Base-by-base conservation (phyloP, 2,329 filamentous ascomycete species). In the Sporothrix dimorphospora region DNA sequence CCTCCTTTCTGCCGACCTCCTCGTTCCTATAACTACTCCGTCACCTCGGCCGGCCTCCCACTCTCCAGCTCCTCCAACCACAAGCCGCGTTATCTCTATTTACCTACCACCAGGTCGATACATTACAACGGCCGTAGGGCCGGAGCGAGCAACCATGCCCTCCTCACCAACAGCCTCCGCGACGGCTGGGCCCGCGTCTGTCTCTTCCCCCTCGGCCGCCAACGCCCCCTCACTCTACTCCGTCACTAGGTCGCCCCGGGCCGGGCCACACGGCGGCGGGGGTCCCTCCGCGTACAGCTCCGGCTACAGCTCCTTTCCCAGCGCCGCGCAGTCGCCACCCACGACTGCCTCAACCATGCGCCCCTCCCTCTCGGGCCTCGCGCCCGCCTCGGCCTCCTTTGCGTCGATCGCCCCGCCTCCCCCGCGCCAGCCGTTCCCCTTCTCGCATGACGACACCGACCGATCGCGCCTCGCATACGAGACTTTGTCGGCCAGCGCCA, bases 371-470 rank as follows among this genome's bases (percentile, higher is more conserved):
- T 49, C 67, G 8, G 71, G 71, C 27, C 30, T 67, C 3, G 38
- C 47, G 19, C 40, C 47, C 30, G 24, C 34, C 16, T 55, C 66
- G 27, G 27, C 34, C 45, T 51, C 66, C 47, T 55, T 55, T 8
- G 70, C 70, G 19, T 51, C 65, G 45, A 51, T 40, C 30, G 42
- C 30, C 47, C 19, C 70, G 21, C 61, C 47, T 1, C 61, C 49
- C 21, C 70, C 69, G 38, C 69, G 57, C 27, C 57, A 67, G 61
- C 38, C 88, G 73, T 84, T 91, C 70, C 63, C 73, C 30, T 86
- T 91, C 72, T 88, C 86, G 69, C 89, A 89, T 77, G 80, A 85
- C 78, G 90, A 92, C 79, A 87, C 91, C 74, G 88, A 88, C 74
- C 82, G 84, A 72, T 91, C 89, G 0, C 89, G 91, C 74, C 81